These are phyloP conservation scores for Leptosphaerulina australis DNA, from an alignment of 2,329 filamentous ascomycete genomes.

Conservation along the genomic window DNA sequence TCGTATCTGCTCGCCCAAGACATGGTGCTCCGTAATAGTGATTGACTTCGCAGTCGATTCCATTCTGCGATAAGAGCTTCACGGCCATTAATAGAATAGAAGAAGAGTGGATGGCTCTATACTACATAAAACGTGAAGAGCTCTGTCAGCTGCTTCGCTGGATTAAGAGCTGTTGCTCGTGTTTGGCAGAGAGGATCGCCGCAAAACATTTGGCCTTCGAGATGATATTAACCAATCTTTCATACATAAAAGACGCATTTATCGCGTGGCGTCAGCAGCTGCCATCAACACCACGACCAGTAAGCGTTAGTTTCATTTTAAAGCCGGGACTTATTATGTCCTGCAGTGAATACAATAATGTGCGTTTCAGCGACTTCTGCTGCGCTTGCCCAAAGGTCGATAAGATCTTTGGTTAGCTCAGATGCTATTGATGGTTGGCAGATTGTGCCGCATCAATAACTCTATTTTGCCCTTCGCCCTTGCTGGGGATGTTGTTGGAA, in stretches of 20 bases:
- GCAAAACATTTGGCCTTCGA: background rate
- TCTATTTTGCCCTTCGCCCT: background rate
- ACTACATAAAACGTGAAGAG: background rate
- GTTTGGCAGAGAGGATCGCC: background rate
- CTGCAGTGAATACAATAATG: background rate
- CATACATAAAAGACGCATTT: background rate
- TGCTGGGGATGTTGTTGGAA: background rate
- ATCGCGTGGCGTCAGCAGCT: background rate
- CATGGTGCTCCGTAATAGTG: background rate
- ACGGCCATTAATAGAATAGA: background rate
- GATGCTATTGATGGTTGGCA: background rate
- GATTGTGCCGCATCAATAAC: background rate
- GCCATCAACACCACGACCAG: constrained; percentile 3
- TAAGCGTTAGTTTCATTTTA: constrained; percentile 8
- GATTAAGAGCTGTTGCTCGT: background rate
- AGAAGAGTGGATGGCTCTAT: no score
- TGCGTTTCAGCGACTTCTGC: constrained; percentile 3
- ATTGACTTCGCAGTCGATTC: constrained; percentile 1
- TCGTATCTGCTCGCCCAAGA: constrained; percentile 11
- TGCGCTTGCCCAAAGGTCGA: background rate
- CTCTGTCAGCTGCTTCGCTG: background rate
- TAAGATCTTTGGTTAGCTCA: background rate
- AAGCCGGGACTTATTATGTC: constrained; percentile 6
- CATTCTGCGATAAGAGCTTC: background rate
- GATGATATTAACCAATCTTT: background rate